phyloP scores from a whole-genome alignment of 2,329 filamentous ascomycete genomes.

The Aspergillus pseudoterreus region DNA sequence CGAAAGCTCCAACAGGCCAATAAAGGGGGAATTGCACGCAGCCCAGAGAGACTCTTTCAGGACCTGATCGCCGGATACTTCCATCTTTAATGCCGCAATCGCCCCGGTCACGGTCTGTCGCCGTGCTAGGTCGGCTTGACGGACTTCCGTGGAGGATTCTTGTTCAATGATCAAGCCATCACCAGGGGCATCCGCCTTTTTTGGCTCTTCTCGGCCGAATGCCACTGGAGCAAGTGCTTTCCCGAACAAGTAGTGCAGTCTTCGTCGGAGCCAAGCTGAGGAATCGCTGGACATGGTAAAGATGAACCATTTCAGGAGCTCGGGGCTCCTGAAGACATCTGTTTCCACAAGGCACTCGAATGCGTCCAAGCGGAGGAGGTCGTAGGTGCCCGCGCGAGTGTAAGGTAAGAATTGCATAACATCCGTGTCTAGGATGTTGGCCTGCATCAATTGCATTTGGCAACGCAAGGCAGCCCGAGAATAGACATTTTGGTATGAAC shows the following conservation, averaged over 20 bases:
- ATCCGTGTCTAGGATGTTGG: conserved; percentile 51
- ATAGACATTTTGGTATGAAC: conserved; percentile 63
- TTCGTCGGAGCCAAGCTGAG: conserved; percentile 55
- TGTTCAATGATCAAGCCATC: conserved; percentile 57
- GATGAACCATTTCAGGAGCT: conserved; percentile 55
- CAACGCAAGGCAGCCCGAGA: conserved; percentile 60
- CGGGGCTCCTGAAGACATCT: conserved; percentile 49
- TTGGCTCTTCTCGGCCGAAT: conserved; percentile 47
- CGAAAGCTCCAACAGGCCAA: conserved; percentile 52
- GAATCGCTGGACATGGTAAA: conserved; percentile 54
- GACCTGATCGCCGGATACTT: conserved; percentile 46
- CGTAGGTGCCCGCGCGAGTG: conserved; percentile 56
- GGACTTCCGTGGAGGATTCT: conserved; percentile 48
- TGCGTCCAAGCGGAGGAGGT: conserved; percentile 57
- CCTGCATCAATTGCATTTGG: conserved; percentile 52
- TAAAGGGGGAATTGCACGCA: conserved; percentile 50
- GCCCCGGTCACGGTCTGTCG: conserved; percentile 58
- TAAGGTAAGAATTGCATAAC: conserved; percentile 59
- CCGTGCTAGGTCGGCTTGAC: conserved; percentile 53
- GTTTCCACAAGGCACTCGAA: conserved; percentile 57
- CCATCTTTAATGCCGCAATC: conserved; percentile 52
- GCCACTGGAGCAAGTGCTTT: conserved; percentile 57
- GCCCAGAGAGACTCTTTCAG: conserved; percentile 55
- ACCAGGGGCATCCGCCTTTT: conserved; percentile 27
- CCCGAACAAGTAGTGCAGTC: conserved; percentile 52